These are phyloP conservation scores for Penicillium ucsense DNA, from an alignment of 495 filamentous ascomycete species.

Conservation along the genomic window DNA sequence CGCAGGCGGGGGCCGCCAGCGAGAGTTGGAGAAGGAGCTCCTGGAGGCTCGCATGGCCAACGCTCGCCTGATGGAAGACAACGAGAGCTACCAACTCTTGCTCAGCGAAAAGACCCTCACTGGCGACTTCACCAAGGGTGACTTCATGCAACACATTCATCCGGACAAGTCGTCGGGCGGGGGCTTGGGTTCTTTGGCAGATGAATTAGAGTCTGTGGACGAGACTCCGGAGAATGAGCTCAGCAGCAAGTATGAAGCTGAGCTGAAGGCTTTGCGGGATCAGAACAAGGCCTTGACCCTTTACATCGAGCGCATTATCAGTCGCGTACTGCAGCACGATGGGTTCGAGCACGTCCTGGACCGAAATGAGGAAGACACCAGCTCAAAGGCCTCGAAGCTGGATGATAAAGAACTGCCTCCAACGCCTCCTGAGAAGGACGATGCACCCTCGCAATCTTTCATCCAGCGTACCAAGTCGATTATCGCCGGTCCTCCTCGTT, in stretches of 20 bases:
- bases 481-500: slow-evolving; percentile 29
- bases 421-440: slow-evolving; percentile 57
- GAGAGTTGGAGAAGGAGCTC: slow-evolving; percentile 78
- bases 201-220: slow-evolving; percentile 67
- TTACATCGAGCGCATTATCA: slow-evolving; percentile 98
- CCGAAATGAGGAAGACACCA: slow-evolving; percentile 50
- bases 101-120: slow-evolving; percentile 89
- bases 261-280: slow-evolving; percentile 75
- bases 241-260: slow-evolving; percentile 60
- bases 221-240: slow-evolving; percentile 48
- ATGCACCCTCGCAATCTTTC: slow-evolving; percentile 42
- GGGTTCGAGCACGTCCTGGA: slow-evolving; percentile 84
- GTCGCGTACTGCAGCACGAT: slow-evolving; percentile 83
- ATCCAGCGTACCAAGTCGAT: slow-evolving; percentile 78
- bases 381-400: slow-evolving; percentile 12
- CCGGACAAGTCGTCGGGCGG: slow-evolving; percentile 29
- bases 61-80: slow-evolving; percentile 93
- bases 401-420: slow-evolving; percentile 78
- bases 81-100: slow-evolving; percentile 93
- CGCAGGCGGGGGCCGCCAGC: slow-evolving; percentile 70
- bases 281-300: slow-evolving; percentile 94
- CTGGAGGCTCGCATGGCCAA: slow-evolving; percentile 90
- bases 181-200: slow-evolving; percentile 60
- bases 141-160: slow-evolving; percentile 57
- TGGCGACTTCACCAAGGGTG: slow-evolving; percentile 79